Base-by-base conservation (phyloP, 768 basidiomycete genomes). In the Scleroderma citrinum region DNA sequence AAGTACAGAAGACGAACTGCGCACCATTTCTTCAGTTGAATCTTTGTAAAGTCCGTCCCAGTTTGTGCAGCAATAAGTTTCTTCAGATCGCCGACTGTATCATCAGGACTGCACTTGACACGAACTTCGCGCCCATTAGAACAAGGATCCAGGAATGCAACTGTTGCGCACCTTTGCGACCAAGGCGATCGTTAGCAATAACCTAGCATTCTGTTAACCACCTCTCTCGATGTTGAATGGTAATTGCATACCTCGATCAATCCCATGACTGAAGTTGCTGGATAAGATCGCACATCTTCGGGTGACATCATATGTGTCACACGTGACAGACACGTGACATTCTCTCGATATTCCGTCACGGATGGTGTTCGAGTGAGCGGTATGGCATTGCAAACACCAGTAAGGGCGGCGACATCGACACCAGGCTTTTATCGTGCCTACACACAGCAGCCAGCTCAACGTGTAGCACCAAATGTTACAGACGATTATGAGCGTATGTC, bases 41-140 rank as follows among this genome's bases (percentile, higher is more conserved):
- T 95, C 80, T 95, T 98, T 30, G 67, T 70, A 4, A 71, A 60
- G 60, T 91, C 82, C 14, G 95, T 96, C 47, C 96, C 96, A 0
- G 81, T 96, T 68, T 99, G 96, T 0, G 93, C 95, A 2, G 87
- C 95, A 57, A 99, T 97, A 52, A 99, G 83, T 67, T 87, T 87
- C 78, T 98, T 98, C 54, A 99, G 76, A 65, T 97, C 95, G 36
- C 95, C 95, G 31, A 99, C 91, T 1, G 96, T 98, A 65, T 99
- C 96, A 13, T 95, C 85, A 5, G 91, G 81, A 67, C 84, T 86
- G 73, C 94, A 96, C 69, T 97, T 96, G 62, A 97, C 92, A 56
- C 91, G 87, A 52, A 96, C 94, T 96, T 49, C 21, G 37, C 30
- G 41, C 41, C 8, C 24, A 31, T 61, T 37, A 59, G 57, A 51